Evolutionary conservation across 2,329 filamentous ascomycete species (phyloP), one percentile per base, ranked within the genome.

Genomic region (Trichoderma semiorbis): DNA sequence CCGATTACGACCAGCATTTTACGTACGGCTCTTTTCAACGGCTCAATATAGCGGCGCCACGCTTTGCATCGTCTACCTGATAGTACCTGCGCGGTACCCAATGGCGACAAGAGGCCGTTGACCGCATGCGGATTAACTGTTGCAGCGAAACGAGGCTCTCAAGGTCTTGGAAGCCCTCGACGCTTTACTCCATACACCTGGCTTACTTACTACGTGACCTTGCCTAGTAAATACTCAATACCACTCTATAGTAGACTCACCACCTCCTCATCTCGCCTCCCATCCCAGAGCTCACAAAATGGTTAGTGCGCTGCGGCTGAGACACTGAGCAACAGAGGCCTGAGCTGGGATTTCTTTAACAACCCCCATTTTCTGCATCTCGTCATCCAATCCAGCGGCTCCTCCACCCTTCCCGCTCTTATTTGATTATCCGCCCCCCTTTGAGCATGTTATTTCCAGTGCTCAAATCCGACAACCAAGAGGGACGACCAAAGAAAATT

Each of bases 361-460:
- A 7, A 7, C 57, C 62, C 63, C 64, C 64, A 57, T 36, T 39
- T 57, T 58, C 64, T 50, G 60, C 50, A 57, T 57, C 34, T 53
- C 53, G 28, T 55, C 34, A 28, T 64, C 66, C 65, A 34, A 70
- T 53, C 57, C 66, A 53, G 18, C 58, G 43, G 36, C 65, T 32
- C 55, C 55, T 57, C 65, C 58, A 43, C 63, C 39, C 30, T 69
- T 72, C 64, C 62, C 72, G 36, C 69, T 67, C 53, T 43, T 43
- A 58, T 71, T 68, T 68, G 69, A 26, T 30, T 65, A 39, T 32
- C 32, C 50, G 50, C 34, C 53, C 43, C 61, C 65, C 55, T 69
- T 50, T 39, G 36, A 36, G 69, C 32, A 58, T 71, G 69, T 73
- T 75, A 74, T 74, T 74, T 72, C 79, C 79, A 79, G 77, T 75